These are phyloP conservation scores for Hamigera avellanea DNA, from an alignment of 495 filamentous ascomycete species.

Conservation along the genomic window DNA sequence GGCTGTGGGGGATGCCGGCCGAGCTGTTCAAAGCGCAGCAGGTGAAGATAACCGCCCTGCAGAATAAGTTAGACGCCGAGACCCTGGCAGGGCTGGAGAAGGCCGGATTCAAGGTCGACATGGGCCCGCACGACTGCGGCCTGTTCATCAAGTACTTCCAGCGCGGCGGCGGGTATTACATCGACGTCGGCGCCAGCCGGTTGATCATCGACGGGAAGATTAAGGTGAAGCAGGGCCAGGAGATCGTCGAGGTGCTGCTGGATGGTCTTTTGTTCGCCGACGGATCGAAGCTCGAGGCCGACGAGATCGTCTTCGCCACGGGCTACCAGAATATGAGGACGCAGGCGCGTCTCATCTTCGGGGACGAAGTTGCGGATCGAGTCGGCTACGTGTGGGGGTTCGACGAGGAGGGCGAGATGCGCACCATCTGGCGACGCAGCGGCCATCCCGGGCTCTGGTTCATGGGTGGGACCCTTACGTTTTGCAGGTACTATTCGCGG, in stretches of 20 bases:
- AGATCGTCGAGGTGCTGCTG: constrained; percentile 48
- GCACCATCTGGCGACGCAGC: constrained; percentile 56
- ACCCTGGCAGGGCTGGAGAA: constrained; percentile 46
- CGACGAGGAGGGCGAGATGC: constrained; percentile 65
- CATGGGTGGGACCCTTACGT: constrained; percentile 68
- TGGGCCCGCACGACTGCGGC: constrained; percentile 52
- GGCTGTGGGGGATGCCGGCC: constrained; percentile 40
- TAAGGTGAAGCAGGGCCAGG: constrained; percentile 59
- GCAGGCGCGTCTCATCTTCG: constrained; percentile 48
- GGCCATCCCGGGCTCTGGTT: constrained; percentile 76
- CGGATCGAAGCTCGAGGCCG: constrained; percentile 55
- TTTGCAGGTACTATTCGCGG: constrained; percentile 62
- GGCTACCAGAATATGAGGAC: constrained; percentile 75
- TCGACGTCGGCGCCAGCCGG: constrained; percentile 60
- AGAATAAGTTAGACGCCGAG: constrained; percentile 34
- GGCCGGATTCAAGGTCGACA: constrained; percentile 60
- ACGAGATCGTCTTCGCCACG: constrained; percentile 75
- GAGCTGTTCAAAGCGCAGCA: constrained; percentile 49
- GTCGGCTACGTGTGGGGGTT: constrained; percentile 67
- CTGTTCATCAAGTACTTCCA: constrained; percentile 63
- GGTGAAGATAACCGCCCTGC: constrained; percentile 33
- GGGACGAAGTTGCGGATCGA: constrained; percentile 54
- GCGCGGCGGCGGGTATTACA: constrained; percentile 68
- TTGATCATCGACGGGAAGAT: constrained; percentile 69
- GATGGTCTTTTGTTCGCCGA: constrained; percentile 55